Evolutionary conservation across 2,329 filamentous ascomycete species (phyloP).

Genomic region (Trichoderma harzianum): DNA sequence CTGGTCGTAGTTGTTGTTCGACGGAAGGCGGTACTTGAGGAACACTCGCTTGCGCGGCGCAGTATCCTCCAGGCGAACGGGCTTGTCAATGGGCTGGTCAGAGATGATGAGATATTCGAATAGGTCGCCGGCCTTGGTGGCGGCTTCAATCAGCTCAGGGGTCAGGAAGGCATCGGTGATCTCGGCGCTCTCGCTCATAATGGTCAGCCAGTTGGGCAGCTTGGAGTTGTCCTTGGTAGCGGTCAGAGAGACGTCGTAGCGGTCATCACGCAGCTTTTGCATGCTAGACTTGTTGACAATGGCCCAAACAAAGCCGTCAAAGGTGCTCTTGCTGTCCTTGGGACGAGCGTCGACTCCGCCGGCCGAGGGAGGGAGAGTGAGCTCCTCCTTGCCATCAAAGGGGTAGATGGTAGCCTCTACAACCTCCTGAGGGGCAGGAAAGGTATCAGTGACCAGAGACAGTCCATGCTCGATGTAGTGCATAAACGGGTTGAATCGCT

Average conservation of each 20-base stretch:
- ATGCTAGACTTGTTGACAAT: slow-evolving; percentile 93
- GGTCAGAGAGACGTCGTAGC: slow-evolving; percentile 91
- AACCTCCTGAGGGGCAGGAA: slow-evolving; percentile 65
- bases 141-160: slow-evolving; percentile 77
- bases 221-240: slow-evolving; percentile 89
- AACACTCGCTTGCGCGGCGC: slow-evolving; percentile 81
- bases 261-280: slow-evolving; percentile 83
- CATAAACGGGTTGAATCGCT: slow-evolving; percentile 78
- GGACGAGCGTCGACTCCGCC: slow-evolving; percentile 53
- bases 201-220: slow-evolving; percentile 82
- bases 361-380: slow-evolving; percentile 65
- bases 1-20: slow-evolving; percentile 58
- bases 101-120: slow-evolving; percentile 86
- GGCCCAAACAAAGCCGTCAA: slow-evolving; percentile 91
- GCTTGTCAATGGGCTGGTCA: slow-evolving; percentile 86
- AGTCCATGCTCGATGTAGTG: slow-evolving; percentile 61
- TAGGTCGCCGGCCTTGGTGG: slow-evolving; percentile 70
- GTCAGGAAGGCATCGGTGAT: slow-evolving; percentile 86
- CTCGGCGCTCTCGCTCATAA: slow-evolving; percentile 97
- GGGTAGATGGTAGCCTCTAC: slow-evolving; percentile 77
- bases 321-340: slow-evolving; percentile 63
- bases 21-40: slow-evolving; percentile 69
- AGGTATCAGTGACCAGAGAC: slow-evolving; percentile 76
- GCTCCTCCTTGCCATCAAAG: slow-evolving; percentile 87
- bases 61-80: slow-evolving; percentile 79